Conservation (phyloP, 2,329 filamentous ascomycete genomes). For the Fusarium staphyleae region DNA sequence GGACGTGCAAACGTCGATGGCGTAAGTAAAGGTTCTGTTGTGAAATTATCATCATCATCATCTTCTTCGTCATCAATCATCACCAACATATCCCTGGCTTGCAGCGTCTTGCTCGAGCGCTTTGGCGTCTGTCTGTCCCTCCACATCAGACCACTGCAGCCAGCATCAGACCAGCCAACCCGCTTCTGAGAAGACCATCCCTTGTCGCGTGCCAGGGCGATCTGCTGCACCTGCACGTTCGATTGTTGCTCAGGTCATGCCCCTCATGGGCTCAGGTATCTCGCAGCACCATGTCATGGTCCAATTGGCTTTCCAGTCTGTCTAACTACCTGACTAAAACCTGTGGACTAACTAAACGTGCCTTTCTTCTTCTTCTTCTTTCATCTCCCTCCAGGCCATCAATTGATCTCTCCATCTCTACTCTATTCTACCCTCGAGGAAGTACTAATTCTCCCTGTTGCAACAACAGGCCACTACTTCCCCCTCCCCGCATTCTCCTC, state of each 20-base stretch:
- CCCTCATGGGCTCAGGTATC: conserved; percentile 30
- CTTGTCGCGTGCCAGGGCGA: conserved; percentile 37
- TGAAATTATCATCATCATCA: too few relatives aligned
- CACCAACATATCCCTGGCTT: conserved; percentile 4
- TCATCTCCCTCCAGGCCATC: not conserved
- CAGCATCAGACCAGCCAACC: conserved; percentile 26
- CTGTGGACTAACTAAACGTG: not conserved
- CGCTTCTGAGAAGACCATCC: conserved; percentile 3
- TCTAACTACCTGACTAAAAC: conserved; percentile 2
- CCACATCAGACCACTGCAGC: conserved; percentile 35
- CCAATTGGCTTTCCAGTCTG: conserved; percentile 11
- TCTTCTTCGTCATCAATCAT: too few relatives aligned
- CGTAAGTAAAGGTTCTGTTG: conserved; percentile 32
- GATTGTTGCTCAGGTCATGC: conserved; percentile 27
- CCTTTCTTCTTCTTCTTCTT: not conserved
- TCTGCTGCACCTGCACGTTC: conserved; percentile 28
- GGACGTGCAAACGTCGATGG: conserved; percentile 16
- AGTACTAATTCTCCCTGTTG: conserved; percentile 17
- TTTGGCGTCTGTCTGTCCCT: not conserved
- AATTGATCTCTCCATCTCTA: not conserved
- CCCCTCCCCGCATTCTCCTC: conserved; percentile 41
- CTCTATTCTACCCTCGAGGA: not conserved
- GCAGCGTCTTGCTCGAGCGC: conserved; percentile 11
- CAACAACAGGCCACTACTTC: conserved; percentile 9
- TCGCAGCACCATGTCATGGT: conserved; percentile 28